Conservation (phyloP, 2,329 filamentous ascomycete species). For the Penicillium occitanis region DNA sequence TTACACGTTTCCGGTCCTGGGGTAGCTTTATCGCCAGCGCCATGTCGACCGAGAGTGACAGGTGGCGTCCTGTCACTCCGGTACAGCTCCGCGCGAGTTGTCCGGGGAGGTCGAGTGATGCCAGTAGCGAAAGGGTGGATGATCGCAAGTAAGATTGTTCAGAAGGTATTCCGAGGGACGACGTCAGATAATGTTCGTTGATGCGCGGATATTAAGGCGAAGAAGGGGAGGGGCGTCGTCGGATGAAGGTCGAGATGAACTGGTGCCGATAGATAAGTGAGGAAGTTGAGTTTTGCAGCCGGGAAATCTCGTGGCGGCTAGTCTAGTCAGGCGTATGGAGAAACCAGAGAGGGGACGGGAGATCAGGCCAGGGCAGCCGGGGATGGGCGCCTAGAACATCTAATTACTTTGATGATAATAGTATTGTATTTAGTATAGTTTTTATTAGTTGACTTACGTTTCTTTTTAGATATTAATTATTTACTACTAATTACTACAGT, state of each 20-base stretch:
- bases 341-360: constrained; percentile 3
- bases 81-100: constrained; percentile 24
- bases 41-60: constrained; percentile 42
- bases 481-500: neutral
- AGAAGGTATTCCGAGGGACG: neutral
- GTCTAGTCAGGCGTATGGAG: constrained; percentile 1
- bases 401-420: neutral
- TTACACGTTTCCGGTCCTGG: constrained; percentile 68
- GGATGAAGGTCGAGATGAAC: constrained; percentile 17
- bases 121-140: neutral
- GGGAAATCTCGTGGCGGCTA: constrained; percentile 18
- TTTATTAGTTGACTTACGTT: neutral
- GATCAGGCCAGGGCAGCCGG: neutral
- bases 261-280: constrained; percentile 5
- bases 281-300: constrained; percentile 6
- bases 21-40: constrained; percentile 49
- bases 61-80: constrained; percentile 41
- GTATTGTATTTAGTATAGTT: neutral
- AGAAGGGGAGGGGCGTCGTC: neutral
- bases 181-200: neutral
- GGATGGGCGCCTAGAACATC: neutral
- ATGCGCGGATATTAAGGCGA: neutral
- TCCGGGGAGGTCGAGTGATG: constrained; percentile 12
- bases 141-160: neutral
- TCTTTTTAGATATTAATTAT: neutral